These are phyloP conservation scores for Exophiala spinifera DNA, from an alignment of 2,329 filamentous ascomycete species.

Conservation along the genomic window DNA sequence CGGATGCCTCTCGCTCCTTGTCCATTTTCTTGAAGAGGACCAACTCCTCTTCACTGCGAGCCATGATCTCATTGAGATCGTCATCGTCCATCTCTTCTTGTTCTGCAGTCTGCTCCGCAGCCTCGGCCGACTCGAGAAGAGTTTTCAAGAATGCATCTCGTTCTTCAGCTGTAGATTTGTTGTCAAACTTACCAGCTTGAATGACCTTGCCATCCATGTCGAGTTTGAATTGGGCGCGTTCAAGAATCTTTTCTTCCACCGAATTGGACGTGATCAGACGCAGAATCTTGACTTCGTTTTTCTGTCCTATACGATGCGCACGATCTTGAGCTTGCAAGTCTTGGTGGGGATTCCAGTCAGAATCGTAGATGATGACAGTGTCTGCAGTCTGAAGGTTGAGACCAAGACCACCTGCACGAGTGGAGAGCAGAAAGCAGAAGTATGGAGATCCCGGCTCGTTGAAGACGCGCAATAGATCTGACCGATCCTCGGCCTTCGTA, in stretches of 20 bases:
- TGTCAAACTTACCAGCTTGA: constrained; percentile 98
- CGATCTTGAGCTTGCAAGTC: constrained; percentile 99
- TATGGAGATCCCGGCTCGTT: constrained; percentile 88
- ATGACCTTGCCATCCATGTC: constrained; percentile 99
- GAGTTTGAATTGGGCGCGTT: constrained; percentile 94
- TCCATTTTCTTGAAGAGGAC: constrained; percentile 78
- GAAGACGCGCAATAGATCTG: constrained; percentile 82
- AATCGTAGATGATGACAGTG: constrained; percentile 99
- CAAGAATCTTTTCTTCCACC: constrained; percentile 96
- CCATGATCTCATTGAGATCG: constrained; percentile 90
- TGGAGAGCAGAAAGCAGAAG: constrained; percentile 98
- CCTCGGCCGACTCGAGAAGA: constrained; percentile 76
- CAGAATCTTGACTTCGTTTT: constrained; percentile 97
- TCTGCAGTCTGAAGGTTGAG: constrained; percentile 96
- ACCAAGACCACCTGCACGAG: constrained; percentile 94
- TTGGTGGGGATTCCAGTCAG: constrained; percentile 99
- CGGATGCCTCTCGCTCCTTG: constrained; percentile 63
- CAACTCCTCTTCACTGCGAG: constrained; percentile 79
- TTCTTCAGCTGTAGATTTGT: constrained; percentile 98
- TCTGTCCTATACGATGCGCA: constrained; percentile 99
- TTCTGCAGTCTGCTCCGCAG: constrained; percentile 68
- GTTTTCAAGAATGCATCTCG: constrained; percentile 95
- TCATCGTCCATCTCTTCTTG: constrained; percentile 96
- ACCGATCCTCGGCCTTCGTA: constrained; percentile 96
- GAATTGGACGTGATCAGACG: constrained; percentile 95